Percentiles rank a stretch among this genome's conserved stretches.
These are phyloP conservation scores for Funneliformis geosporum DNA, from an alignment of 192 early-diverging fungal species.

Conservation along the genomic window DNA sequence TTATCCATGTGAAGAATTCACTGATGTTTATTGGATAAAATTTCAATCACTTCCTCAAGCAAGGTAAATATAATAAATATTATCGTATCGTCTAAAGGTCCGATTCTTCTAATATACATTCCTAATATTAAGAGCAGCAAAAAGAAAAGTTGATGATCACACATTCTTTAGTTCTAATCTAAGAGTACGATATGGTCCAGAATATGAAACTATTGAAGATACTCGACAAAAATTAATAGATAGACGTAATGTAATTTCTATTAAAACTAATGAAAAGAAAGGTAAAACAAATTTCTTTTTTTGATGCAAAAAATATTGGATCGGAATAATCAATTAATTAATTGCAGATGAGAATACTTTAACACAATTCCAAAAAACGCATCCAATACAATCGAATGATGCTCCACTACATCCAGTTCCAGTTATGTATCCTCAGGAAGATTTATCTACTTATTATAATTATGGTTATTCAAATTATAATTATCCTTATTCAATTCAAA, in stretches of 20 bases:
- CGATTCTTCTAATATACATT: neutral
- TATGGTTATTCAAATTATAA: neutral
- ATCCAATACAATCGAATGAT: neutral
- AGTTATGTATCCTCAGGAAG: neutral
- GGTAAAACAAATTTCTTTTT: neutral
- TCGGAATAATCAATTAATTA: neutral
- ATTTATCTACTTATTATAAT: neutral
- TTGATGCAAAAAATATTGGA: neutral
- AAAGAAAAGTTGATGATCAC: slow-evolving; percentile 44
- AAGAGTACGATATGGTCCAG: slow-evolving; percentile 43
- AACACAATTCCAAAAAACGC: neutral
- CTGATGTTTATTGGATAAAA: slow-evolving; percentile 39
- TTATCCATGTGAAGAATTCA: slow-evolving; percentile 33
- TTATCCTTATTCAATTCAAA: neutral
- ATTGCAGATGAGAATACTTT: neutral
- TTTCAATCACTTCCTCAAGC: slow-evolving; percentile 33
- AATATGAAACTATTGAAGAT: slow-evolving; percentile 47
- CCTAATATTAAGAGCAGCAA: slow-evolving; percentile 32
- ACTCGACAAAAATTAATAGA: slow-evolving; percentile 44
- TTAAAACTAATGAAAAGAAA: slow-evolving; percentile 24
- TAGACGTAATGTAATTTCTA: slow-evolving; percentile 34
- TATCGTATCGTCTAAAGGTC: neutral
- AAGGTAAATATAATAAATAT: slow-evolving; percentile 30
- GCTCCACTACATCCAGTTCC: neutral
- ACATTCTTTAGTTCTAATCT: slow-evolving; percentile 40